phyloP scores from a whole-genome alignment of 257 asterid genomes.

The Coffea canephora region DNA sequence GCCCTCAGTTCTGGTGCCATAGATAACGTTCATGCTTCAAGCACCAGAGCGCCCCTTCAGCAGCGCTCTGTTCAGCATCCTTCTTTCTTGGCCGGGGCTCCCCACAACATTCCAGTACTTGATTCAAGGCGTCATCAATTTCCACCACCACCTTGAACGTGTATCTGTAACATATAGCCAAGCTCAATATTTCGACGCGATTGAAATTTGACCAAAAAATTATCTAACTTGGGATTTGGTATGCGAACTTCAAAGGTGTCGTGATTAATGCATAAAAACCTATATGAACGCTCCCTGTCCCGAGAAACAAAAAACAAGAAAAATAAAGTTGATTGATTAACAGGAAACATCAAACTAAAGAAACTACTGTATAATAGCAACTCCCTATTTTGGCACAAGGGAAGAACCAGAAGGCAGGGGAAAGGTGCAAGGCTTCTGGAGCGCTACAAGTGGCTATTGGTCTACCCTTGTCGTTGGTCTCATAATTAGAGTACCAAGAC shows the following conservation, averaged over 20 bases:
- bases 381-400: neutral
- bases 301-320: neutral
- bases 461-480: neutral
- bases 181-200: neutral
- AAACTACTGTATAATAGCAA: neutral
- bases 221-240: neutral
- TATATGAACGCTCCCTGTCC: neutral
- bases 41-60: slow-evolving; percentile 78
- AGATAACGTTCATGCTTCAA: slow-evolving; percentile 53
- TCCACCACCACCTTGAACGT: slow-evolving; percentile 53
- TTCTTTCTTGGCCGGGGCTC: slow-evolving; percentile 55
- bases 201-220: neutral
- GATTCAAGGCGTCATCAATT: slow-evolving; percentile 42
- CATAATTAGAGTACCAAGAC: neutral
- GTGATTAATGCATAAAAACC: neutral
- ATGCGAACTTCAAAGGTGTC: neutral
- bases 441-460: neutral
- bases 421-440: too few relatives aligned
- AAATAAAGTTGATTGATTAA: too few relatives aligned
- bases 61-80: slow-evolving; percentile 83
- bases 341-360: neutral
- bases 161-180: slow-evolving; percentile 43
- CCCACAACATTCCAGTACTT: slow-evolving; percentile 60
- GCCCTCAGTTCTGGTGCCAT: slow-evolving; percentile 20
- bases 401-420: neutral